Evolutionary conservation across 441 rosid species (phyloP).

Genomic region (Jatropha multifida): DNA sequence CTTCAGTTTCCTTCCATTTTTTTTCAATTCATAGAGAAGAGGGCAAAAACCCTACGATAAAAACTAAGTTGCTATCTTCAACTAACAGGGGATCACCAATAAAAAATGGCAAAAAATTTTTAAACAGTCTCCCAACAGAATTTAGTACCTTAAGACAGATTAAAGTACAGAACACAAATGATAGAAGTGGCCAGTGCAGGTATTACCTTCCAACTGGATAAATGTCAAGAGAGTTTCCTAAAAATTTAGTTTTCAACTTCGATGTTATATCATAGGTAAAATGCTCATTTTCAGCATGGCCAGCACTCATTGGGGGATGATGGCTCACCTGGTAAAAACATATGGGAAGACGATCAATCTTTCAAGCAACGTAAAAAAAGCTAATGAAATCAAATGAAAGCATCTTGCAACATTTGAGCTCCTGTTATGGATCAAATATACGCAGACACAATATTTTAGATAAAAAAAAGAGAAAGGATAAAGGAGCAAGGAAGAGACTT

Average conservation of each 20-base stretch:
- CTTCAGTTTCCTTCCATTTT: too few relatives aligned
- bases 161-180: neutral
- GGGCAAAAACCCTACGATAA: neutral
- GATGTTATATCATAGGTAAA: conserved; percentile 90
- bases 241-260: conserved; percentile 84
- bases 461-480: neutral
- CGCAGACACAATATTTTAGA: neutral
- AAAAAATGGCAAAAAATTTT: neutral
- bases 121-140: too few relatives aligned
- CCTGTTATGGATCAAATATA: neutral
- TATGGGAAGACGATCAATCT: neutral
- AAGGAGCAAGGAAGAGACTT: neutral
- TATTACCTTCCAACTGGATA: conserved; percentile 95
- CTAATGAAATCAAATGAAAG: neutral
- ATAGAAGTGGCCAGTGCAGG: neutral
- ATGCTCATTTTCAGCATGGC: conserved; percentile 96
- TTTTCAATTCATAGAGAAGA: neutral
- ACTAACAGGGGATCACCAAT: neutral
- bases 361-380: neutral
- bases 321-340: conserved; percentile 69
- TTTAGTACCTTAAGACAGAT: neutral
- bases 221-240: conserved; percentile 89
- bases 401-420: neutral
- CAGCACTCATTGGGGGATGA: conserved; percentile 98
- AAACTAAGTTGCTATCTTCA: neutral